These are phyloP conservation scores for Prunus kanzakura DNA, from an alignment of 306 rosid species.

Conservation along the genomic window DNA sequence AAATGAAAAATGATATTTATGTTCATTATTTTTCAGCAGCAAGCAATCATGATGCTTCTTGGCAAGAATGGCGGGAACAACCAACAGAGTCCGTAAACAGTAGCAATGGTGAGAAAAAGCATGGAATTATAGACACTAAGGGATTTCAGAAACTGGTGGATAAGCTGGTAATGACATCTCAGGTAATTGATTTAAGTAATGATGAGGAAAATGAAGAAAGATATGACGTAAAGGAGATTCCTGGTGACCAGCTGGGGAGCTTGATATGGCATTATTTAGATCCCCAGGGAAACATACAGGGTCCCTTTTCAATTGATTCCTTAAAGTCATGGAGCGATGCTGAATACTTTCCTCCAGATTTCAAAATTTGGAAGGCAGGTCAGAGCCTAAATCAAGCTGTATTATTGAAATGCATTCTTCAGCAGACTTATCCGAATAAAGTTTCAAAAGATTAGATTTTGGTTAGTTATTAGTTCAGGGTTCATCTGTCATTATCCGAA, in stretches of 20 bases:
- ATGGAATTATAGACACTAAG: constrained; percentile 17
- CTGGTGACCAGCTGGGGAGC: constrained; percentile 21
- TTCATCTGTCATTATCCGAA: background rate
- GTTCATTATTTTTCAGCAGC: background rate
- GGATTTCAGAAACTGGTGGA: constrained; percentile 8
- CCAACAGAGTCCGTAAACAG: constrained; percentile 9
- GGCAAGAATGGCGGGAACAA: constrained; percentile 31
- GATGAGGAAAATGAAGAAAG: constrained; percentile 39
- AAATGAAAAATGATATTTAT: background rate
- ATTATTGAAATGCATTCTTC: constrained; percentile 44
- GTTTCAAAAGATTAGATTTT: background rate
- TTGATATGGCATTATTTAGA: constrained; percentile 64
- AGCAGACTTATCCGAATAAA: constrained; percentile 21
- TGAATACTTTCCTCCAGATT: constrained; percentile 59
- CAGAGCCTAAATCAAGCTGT: constrained; percentile 45
- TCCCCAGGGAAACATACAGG: constrained; percentile 69
- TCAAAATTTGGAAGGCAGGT: constrained; percentile 73
- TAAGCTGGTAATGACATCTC: constrained; percentile 21
- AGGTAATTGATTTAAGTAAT: constrained; percentile 56
- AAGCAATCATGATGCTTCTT: background rate
- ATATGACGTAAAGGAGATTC: constrained; percentile 17
- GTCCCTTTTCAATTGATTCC: constrained; percentile 55
- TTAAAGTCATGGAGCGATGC: constrained; percentile 73
- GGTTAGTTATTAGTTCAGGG: background rate
- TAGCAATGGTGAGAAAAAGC: constrained; percentile 10